Evolutionary conservation across 495 filamentous ascomycete species (phyloP), one percentile per base, ranked within the genome.

Genomic region (Emericellopsis terricola): DNA sequence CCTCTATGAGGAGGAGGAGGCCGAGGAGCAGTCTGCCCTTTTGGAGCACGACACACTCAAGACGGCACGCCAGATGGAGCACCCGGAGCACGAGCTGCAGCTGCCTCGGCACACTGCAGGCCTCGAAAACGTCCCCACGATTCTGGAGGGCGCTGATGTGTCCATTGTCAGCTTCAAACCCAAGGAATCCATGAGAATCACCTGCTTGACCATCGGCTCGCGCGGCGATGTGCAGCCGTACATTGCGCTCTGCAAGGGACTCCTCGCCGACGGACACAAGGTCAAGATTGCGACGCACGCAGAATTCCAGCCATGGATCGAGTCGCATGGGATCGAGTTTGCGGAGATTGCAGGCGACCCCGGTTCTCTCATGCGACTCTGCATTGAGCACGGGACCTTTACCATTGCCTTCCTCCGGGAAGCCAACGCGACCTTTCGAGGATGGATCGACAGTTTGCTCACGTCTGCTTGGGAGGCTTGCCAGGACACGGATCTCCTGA

Each of bases 151-250:
- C 45, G 78, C 84, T 14, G 73, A 72, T 41, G 81, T 82, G 14
- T 96, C 89, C 0, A 85, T 96, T 38, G 65, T 97, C 41, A 86
- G 93, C 39, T 97, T 96, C 59, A 94, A 92, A 51, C 89, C 89
- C 0, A 57, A 69, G 4, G 69, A 87, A 44, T 65, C 85, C 7
- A 55, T 97, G 47, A 68, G 64, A n/a, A 76, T 97, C 33, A 93
- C 86, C 0, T 97, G 89, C 48, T 56, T 97, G 19, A 97, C 89
- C 0, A 97, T 97, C 39, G 89, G 89, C 16, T 94, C 87, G 2
- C 69, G 89, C 19, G 89, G 89, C 16, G 89, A 97, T 51, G 89
- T 97, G 6, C 89, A 97, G 43, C 89, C 89, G 1, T 97, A 94
- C 48, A 96, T 97, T 50, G 84, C 91, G 4, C 61, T 97, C 11